These are phyloP conservation scores for Allantophomopsis lycopodina DNA, from an alignment of 2,329 filamentous ascomycete species.

Conservation along the genomic window DNA sequence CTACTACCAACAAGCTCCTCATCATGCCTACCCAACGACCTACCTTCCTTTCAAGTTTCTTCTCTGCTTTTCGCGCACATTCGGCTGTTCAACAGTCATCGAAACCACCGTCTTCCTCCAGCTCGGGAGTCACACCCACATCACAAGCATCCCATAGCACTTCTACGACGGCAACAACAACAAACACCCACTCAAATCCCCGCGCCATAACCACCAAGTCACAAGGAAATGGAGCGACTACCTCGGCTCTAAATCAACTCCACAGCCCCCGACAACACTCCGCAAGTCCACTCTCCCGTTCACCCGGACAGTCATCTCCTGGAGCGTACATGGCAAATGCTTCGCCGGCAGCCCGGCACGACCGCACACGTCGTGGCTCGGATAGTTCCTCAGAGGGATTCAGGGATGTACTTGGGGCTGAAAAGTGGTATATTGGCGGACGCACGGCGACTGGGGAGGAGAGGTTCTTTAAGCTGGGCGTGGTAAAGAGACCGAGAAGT, in stretches of 20 bases:
- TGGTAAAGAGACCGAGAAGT: slow-evolving; percentile 59
- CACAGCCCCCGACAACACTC: slow-evolving; percentile 15
- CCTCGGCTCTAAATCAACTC: slow-evolving; percentile 13
- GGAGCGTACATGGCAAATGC: slow-evolving; percentile 1
- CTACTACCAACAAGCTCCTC: neutral
- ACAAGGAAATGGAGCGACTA: slow-evolving; percentile 8
- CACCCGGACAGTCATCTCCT: slow-evolving; percentile 5
- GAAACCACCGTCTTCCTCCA: slow-evolving; percentile 5
- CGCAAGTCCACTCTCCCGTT: slow-evolving; percentile 11
- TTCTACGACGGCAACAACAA: neutral
- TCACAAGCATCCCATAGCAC: slow-evolving; percentile 6
- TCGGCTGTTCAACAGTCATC: slow-evolving; percentile 13
- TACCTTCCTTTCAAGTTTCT: slow-evolving; percentile 17
- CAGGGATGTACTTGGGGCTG: slow-evolving; percentile 54
- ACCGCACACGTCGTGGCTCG: slow-evolving; percentile 37
- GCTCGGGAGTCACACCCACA: slow-evolving; percentile 1
- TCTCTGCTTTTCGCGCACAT: slow-evolving; percentile 19
- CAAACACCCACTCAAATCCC: slow-evolving; percentile 11
- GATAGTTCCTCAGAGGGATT: slow-evolving; percentile 68
- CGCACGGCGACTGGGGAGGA: slow-evolving; percentile 66
- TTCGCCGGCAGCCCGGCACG: slow-evolving; percentile 1
- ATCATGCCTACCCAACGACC: slow-evolving; percentile 17
- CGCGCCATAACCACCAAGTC: slow-evolving; percentile 16
- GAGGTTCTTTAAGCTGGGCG: slow-evolving; percentile 67
- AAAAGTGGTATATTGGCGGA: slow-evolving; percentile 75